Base-by-base conservation (phyloP, 2,329 filamentous ascomycete genomes). In the Verticillium nubilum region DNA sequence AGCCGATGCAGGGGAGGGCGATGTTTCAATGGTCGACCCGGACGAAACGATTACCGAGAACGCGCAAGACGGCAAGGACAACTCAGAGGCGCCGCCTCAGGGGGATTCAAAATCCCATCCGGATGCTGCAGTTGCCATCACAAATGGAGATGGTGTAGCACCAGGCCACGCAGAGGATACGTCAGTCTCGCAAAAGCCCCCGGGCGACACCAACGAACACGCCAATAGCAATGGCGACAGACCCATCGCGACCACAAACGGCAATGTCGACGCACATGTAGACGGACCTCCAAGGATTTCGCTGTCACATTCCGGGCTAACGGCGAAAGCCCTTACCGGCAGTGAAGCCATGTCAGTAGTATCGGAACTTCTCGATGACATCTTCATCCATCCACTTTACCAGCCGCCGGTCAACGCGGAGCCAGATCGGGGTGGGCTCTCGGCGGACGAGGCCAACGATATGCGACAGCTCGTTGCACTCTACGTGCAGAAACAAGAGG, bases 401-500 rank as follows among this genome's bases (percentile, higher is more conserved):
- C 73, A 86, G 52, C 83, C 88, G 35, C 88, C 91, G 0, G 69
- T 76, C 27, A 77, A 83, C 31, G 83, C 85, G 26, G 80, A 82
- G 58, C 82, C 87, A 2, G 88, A 93, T 70, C 81, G 87, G 59
- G 86, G 92, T 69, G 88, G 88, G 1, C 81, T 96, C 2, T 90
- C 90, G 0, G 80, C 86, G 19, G 74, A 79, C 27, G 91, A 95
- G 74, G 91, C 91, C 1, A 90, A 93, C 64, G 90, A 95, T 61
- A 86, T 91, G 52, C 86, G 91, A 60, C 83, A 88, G 60, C 74
- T 92, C 19, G 79, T 95, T 55, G 83, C 91, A 64, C 76, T 91
- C 12, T 94, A 91, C 70, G 86, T 94, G 27, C 91, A 94, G 68
- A 94, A 94, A 72, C 91, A 95, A 69, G 91, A 95, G 67, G 91